Conservation (phyloP, 768 basidiomycete species). For the Albatrellus ellisii region DNA sequence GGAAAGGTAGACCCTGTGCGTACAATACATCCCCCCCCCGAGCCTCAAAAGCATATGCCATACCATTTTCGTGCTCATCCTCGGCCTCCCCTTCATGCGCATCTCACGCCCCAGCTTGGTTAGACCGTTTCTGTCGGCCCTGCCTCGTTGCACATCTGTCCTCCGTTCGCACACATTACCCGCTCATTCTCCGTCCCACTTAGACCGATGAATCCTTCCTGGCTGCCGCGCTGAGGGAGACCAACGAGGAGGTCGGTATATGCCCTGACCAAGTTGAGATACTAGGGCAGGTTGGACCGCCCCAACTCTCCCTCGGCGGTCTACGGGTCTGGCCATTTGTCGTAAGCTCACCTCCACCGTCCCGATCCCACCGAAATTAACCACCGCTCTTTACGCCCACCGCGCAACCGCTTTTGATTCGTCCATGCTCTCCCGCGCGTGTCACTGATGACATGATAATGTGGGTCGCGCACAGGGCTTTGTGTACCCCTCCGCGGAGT, state of each 20-base stretch:
- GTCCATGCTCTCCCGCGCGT: neutral
- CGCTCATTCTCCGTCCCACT: too few species aligned
- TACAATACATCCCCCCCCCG: neutral
- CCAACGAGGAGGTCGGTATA: conserved; percentile 62
- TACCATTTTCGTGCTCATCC: neutral
- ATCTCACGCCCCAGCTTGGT: neutral
- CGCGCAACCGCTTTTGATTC: conserved; percentile 10
- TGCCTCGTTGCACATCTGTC: too few species aligned
- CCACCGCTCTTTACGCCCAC: neutral
- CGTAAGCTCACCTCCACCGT: conserved; percentile 45
- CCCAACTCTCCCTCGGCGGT: conserved; percentile 43
- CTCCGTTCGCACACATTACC: too few species aligned
- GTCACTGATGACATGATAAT: neutral
- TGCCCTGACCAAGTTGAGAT: conserved; percentile 46
- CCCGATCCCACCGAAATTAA: too few species aligned
- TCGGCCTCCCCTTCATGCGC: conserved; percentile 9
- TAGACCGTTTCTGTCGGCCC: neutral
- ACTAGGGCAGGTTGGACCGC: conserved; percentile 50
- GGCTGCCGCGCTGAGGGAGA: conserved; percentile 56
- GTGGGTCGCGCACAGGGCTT: conserved; percentile 22
- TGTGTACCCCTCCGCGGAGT: conserved; percentile 13
- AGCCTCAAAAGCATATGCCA: neutral
- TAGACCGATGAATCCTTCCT: conserved; percentile 42
- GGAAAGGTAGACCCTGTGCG: conserved; percentile 11
- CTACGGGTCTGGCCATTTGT: conserved; percentile 67